phyloP scores from a whole-genome alignment of 164 flowering plant species.

The Platanus orientalis region DNA sequence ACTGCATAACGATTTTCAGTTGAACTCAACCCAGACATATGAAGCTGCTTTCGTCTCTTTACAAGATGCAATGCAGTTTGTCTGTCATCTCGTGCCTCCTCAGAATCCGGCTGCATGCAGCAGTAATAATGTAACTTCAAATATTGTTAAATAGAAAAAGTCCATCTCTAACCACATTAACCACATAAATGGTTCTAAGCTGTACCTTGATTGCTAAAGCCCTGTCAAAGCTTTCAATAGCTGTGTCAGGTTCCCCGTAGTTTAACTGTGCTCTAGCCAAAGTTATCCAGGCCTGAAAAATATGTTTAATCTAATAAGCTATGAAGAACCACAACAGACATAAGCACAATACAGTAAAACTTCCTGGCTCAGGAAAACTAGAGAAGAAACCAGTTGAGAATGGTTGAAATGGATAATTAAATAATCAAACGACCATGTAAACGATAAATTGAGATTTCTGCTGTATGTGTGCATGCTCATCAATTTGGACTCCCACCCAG shows the following conservation, averaged over 20 bases:
- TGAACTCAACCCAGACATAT: conserved; percentile 46
- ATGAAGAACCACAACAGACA: neutral
- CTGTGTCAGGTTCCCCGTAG: conserved; percentile 86
- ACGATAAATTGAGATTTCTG: too few relatives aligned
- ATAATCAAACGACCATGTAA: too few relatives aligned
- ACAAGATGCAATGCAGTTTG: conserved; percentile 57
- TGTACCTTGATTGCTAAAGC: conserved; percentile 70
- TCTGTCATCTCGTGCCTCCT: conserved; percentile 58
- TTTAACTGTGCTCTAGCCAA: conserved; percentile 89
- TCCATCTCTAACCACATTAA: neutral
- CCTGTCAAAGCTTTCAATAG: conserved; percentile 71
- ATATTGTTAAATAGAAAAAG: neutral
- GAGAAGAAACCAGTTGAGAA: too few relatives aligned
- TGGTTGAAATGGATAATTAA: too few relatives aligned
- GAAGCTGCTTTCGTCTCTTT: conserved; percentile 69
- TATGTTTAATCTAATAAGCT: neutral
- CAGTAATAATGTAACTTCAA: neutral
- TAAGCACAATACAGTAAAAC: neutral
- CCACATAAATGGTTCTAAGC: neutral
- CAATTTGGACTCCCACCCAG: too few relatives aligned
- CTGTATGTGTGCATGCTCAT: too few relatives aligned
- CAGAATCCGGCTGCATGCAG: conserved; percentile 61
- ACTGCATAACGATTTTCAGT: conserved; percentile 46
- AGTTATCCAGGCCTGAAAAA: conserved; percentile 78
- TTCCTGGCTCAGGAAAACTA: too few relatives aligned